phyloP scores from a whole-genome alignment of 2,329 filamentous ascomycete genomes.

The Hirsutella rhossiliensis region DNA sequence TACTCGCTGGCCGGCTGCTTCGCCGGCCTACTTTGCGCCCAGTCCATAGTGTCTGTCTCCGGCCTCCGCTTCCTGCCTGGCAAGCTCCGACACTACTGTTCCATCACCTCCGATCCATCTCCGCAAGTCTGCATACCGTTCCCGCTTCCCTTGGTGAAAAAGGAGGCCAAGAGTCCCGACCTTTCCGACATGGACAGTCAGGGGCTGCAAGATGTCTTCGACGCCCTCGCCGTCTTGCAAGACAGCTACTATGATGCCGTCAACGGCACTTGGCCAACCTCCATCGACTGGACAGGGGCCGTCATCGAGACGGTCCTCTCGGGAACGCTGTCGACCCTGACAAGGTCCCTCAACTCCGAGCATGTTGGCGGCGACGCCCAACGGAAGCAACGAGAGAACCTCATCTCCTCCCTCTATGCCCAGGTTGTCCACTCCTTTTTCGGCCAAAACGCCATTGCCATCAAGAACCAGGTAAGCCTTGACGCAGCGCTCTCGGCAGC shows the following conservation, averaged over 20 bases:
- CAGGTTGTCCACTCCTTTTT: conserved; percentile 73
- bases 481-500: too few relatives aligned
- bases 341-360: conserved; percentile 31
- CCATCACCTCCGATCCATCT: background rate
- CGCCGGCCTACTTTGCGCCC: background rate
- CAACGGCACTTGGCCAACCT: conserved; percentile 69
- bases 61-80: background rate
- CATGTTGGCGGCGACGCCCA: conserved; percentile 18
- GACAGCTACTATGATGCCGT: conserved; percentile 64
- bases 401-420: conserved; percentile 73
- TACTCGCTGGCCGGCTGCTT: background rate
- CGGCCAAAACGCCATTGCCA: conserved; percentile 65
- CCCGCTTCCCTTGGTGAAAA: background rate
- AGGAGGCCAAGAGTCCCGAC: background rate
- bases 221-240: conserved; percentile 66
- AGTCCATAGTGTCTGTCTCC: background rate
- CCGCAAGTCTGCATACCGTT: background rate
- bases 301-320: conserved; percentile 73
- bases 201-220: conserved; percentile 38
- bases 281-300: conserved; percentile 90
- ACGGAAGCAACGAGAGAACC: conserved; percentile 52
- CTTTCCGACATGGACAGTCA: background rate
- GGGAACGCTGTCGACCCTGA: conserved; percentile 59
- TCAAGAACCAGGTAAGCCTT: conserved; percentile 43
- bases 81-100: background rate